Evolutionary conservation across 176 grass and related monocot species (phyloP).

Genomic region (Panicum miliaceum): DNA sequence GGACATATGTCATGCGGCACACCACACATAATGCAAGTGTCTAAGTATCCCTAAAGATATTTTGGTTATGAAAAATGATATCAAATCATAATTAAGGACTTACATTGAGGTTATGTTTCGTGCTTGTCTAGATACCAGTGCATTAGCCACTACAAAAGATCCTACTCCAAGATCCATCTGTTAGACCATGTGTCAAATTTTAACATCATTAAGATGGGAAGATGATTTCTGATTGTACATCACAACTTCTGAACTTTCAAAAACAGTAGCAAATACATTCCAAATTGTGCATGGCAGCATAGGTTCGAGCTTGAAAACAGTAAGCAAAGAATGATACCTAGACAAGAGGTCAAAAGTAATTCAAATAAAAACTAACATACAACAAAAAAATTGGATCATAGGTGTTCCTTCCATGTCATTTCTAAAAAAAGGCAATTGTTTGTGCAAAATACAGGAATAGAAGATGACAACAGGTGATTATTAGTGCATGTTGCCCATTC

Average conservation of each 20-base stretch:
- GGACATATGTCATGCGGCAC: not conserved
- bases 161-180: slow-evolving; percentile 99
- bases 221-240: slow-evolving; percentile 16
- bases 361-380: not conserved
- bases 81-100: slow-evolving; percentile 34
- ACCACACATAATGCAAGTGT: slow-evolving; percentile 1
- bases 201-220: slow-evolving; percentile 34
- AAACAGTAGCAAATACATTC: slow-evolving; percentile 11
- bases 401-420: not conserved
- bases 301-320: slow-evolving; percentile 1
- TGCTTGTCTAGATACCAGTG: slow-evolving; percentile 87
- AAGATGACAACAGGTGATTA: not conserved
- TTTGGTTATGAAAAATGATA: slow-evolving; percentile 12
- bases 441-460: not conserved
- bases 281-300: not conserved
- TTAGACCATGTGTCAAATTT: slow-evolving; percentile 49
- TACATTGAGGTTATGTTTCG: slow-evolving; percentile 65
- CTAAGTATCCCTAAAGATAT: slow-evolving; percentile 23
- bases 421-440: not conserved
- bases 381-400: not conserved
- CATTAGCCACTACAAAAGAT: slow-evolving; percentile 91
- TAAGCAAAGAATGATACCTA: not conserved
- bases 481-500: not conserved
- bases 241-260: slow-evolving; percentile 37
- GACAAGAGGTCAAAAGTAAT: not conserved